Evolutionary conservation across 176 grass and related monocot genomes (phyloP), one percentile per base, ranked within the genome.

Genomic region (Poa annua): DNA sequence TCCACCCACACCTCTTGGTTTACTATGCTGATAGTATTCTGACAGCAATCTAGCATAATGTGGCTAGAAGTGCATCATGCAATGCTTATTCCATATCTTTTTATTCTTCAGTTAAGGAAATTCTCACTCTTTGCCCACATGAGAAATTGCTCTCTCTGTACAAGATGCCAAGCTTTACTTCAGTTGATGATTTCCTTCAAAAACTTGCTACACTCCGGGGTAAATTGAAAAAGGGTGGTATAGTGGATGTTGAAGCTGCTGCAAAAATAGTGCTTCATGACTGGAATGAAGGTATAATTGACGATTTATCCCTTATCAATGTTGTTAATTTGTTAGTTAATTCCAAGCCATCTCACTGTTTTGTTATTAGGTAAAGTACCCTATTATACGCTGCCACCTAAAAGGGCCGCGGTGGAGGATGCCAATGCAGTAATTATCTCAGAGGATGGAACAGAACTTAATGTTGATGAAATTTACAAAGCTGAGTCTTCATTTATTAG

Each of bases 261-360:
- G 96, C 96, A 49, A 93, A 81, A 83, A 96, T 99, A 76, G 93
- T 99, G 55, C 91, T 99, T 73, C 93, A 99, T 85, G 93, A 99
- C 76, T 99, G 93, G 93, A 96, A 99, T 76, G 96, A 96, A 74
- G 96, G 96, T 99, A 88, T 14, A 12, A 6, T 33, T 24, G 45
- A n/a, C 56, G 76, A 49, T 17, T 72, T 73, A 78, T 45, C 21
- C 41, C 6, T 8, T 71, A 45, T 24, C 29, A 67, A 55, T 16
- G 21, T 83, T 71, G 48, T 9, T 19, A 78, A 41, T 29, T 71
- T 21, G 24, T 78, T 66, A 45, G 53, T 82, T 64, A 19, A 52
- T 66, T 35, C 33, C 5, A 6, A 41, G n/a, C 57, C 21, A 70
- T 14, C 24, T 90, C 19, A 79, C 7, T 20, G 15, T 59, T 16